A percentile compares a stretch with the other conserved stretches of the same genome.
Evolutionary conservation across 2,329 filamentous ascomycete species (phyloP).

Genomic region (Penicillium griseofulvum): DNA sequence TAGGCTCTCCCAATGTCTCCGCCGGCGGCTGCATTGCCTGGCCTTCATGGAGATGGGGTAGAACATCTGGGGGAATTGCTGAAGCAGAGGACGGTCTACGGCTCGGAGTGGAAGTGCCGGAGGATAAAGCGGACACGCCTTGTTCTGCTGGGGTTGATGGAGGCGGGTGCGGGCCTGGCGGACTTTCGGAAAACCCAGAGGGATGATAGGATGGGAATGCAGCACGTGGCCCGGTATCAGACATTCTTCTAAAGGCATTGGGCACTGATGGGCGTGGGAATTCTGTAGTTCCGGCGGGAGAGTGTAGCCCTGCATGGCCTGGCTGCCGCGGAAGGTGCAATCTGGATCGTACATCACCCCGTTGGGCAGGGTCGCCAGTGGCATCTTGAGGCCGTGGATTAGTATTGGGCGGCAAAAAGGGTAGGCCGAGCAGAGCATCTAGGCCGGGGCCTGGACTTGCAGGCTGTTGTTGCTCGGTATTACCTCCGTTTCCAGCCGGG

Average conservation of each 20-base stretch:
- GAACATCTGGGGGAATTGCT: constrained; percentile 36
- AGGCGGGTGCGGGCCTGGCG: constrained; percentile 59
- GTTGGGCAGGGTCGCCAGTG: constrained; percentile 52
- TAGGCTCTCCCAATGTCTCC: constrained; percentile 44
- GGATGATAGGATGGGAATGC: constrained; percentile 36
- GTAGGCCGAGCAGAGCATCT: constrained; percentile 48
- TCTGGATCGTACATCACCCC: constrained; percentile 55
- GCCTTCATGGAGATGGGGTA: constrained; percentile 43
- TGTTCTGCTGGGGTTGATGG: constrained; percentile 63
- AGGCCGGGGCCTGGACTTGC: constrained; percentile 41
- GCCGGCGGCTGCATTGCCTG: constrained; percentile 35
- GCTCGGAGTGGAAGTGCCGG: constrained; percentile 51
- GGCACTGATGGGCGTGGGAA: constrained; percentile 52
- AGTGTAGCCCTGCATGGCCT: constrained; percentile 53
- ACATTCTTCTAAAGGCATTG: constrained; percentile 30
- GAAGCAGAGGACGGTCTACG: constrained; percentile 50
- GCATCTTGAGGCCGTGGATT: constrained; percentile 42
- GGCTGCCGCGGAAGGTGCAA: constrained; percentile 52
- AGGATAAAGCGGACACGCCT: constrained; percentile 55
- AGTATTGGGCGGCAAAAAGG: constrained; percentile 44
- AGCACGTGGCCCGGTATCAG: constrained; percentile 31
- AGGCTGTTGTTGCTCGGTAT: constrained; percentile 45
- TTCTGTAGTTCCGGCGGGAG: constrained; percentile 52
- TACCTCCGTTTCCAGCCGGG: constrained; percentile 51
- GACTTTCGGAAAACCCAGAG: constrained; percentile 53